Percentiles rank a stretch among this genome's conserved stretches.
Evolutionary conservation across 2,329 filamentous ascomycete species (phyloP).

Genomic region (Fusarium sp.): DNA sequence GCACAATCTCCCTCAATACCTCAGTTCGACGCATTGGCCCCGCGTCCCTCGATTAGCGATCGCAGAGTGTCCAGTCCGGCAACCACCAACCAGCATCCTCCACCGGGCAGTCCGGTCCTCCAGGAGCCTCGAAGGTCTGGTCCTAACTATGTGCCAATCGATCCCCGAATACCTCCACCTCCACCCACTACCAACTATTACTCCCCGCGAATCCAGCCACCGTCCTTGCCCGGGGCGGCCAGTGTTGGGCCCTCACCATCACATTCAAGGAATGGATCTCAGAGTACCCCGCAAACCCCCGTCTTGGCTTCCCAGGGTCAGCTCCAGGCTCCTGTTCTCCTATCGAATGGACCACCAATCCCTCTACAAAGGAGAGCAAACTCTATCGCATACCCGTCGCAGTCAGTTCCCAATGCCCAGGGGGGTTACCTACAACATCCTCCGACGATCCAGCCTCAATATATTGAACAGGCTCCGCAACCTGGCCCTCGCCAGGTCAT

Average conservation of each 20-base stretch:
- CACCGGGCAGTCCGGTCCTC: slow-evolving; percentile 5
- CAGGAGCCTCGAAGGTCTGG: slow-evolving; percentile 14
- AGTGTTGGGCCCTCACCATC: slow-evolving; percentile 11
- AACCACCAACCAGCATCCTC: slow-evolving; percentile 2
- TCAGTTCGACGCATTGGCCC: slow-evolving; percentile 13
- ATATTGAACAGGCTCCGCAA: neutral
- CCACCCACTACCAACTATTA: slow-evolving; percentile 7
- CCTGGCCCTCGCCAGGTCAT: slow-evolving; percentile 7
- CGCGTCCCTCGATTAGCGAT: neutral
- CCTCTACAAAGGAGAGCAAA: slow-evolving; percentile 21
- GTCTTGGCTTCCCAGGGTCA: slow-evolving; percentile 11
- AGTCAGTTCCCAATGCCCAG: slow-evolving; percentile 11
- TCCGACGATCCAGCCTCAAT: slow-evolving; percentile 6
- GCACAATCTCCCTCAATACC: slow-evolving; percentile 10
- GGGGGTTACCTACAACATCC: slow-evolving; percentile 4
- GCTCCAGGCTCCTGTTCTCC: slow-evolving; percentile 5
- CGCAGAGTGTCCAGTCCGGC: slow-evolving; percentile 14
- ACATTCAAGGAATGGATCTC: slow-evolving; percentile 12
- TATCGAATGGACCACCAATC: slow-evolving; percentile 5
- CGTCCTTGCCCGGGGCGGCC: slow-evolving; percentile 5
- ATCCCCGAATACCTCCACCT: neutral
- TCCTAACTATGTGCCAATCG: slow-evolving; percentile 14
- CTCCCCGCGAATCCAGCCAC: slow-evolving; percentile 16
- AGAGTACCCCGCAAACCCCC: slow-evolving; percentile 4
- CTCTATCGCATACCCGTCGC: slow-evolving; percentile 26